Evolutionary conservation across 2,329 filamentous ascomycete genomes (phyloP), one percentile per base, ranked within the genome.

Genomic region (Fusarium sp.): DNA sequence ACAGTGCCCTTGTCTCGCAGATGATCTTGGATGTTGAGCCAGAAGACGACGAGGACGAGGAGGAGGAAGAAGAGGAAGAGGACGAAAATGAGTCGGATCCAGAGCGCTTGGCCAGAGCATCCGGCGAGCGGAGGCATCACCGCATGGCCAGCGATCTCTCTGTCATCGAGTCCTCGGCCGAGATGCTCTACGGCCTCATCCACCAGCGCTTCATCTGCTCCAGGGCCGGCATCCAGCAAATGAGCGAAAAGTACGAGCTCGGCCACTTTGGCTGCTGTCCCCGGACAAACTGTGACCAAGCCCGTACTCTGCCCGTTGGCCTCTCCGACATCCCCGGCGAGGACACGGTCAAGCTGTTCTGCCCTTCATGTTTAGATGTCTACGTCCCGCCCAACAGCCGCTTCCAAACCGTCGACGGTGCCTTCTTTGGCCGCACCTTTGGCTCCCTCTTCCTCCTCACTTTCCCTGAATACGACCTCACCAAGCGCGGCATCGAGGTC

Each of bases 21-120:
- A 97, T 99, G 94, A 98, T 99, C 68, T 84, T 99, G 65, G 95
- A 99, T 71, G 95, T 99, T 46, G 95, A 99, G 75, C 93, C 95
- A 34, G 94, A 97, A 79, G 94, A 97, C 40, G 91, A 93, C 53
- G 91, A 93, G n/a, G 90, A 93, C 0, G 91, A 94, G 7, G 90
- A 93, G 3, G 91, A 93, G 7, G 90, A 93, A 9, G 91, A 94
- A 13, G 88, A 89, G 63, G 83, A 89, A 62, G 88, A 93, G 53
- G 88, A 91, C 29, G 89, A 91, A 49, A 90, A 91, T 60, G 86
- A 90, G 64, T 88, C 87, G 7, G 88, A 84, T 13, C 85, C 86
- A 63, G 86, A 86, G 53, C 81, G 80, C 66, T 68, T 79, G 70
- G 74, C 75, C 24, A 75, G 79, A 53, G 73, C 80, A 64, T 79